phyloP scores from a whole-genome alignment of 2,329 filamentous ascomycete species.

The Annulohypoxylon truncatum region DNA sequence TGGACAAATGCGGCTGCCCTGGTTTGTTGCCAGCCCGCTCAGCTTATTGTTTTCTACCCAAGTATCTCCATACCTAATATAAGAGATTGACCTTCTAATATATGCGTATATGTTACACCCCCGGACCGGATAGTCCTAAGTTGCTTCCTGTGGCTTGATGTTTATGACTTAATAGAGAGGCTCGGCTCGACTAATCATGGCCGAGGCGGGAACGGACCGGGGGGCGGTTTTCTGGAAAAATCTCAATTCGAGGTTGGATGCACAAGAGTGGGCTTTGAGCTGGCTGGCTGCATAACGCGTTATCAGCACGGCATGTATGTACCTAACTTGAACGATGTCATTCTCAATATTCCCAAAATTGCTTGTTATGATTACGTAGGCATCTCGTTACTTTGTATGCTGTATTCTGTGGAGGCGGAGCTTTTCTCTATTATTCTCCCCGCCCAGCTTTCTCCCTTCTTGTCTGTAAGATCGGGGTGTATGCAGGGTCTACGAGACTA shows the following conservation, averaged over 20 bases:
- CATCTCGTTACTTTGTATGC: background rate
- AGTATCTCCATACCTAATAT: background rate
- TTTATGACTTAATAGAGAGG: conserved; percentile 2
- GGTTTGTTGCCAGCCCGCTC: conserved; percentile 7
- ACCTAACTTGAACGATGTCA: conserved; percentile 11
- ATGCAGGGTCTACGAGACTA: conserved; percentile 1
- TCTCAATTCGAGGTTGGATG: conserved; percentile 33
- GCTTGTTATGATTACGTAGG: conserved; percentile 23
- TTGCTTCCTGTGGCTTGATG: conserved; percentile 10
- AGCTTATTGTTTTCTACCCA: background rate
- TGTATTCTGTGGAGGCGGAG: background rate
- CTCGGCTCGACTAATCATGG: conserved; percentile 6
- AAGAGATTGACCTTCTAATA: conserved; percentile 1
- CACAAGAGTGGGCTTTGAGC: conserved; percentile 29
- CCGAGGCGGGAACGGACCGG: conserved; percentile 10
- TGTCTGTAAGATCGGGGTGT: conserved; percentile 4
- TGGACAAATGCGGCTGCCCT: conserved; percentile 34
- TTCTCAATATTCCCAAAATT: conserved; percentile 9
- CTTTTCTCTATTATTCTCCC: background rate
- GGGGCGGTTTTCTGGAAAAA: conserved; percentile 40
- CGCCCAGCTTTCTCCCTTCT: background rate
- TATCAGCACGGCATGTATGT: conserved; percentile 32
- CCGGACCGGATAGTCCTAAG: background rate
- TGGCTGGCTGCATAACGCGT: conserved; percentile 31
- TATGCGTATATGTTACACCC: conserved; percentile 20